Evolutionary conservation across 1,284 basidiomycete genomes (phyloP).

Genomic region (Agaricales sp.): DNA sequence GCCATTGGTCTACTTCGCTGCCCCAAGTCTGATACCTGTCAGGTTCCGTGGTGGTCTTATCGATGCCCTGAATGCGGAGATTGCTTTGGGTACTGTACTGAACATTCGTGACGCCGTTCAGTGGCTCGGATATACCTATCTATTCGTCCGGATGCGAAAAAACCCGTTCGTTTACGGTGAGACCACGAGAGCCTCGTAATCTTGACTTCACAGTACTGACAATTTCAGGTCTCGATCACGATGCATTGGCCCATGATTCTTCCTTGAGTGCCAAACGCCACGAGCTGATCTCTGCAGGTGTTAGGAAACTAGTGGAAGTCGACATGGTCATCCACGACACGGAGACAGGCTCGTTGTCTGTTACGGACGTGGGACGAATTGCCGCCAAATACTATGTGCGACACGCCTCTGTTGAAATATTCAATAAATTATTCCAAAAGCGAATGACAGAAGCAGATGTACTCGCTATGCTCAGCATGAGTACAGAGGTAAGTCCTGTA

Average conservation of each 20-base stretch:
- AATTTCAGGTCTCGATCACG: conserved; percentile 63
- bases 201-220: not conserved
- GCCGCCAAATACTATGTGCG: conserved; percentile 96
- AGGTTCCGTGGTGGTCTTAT: conserved; percentile 85
- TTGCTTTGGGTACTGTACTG: conserved; percentile 89
- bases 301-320: conserved; percentile 60
- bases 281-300: conserved; percentile 65
- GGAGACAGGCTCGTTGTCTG: conserved; percentile 50
- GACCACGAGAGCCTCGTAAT: too few relatives aligned
- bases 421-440: conserved; percentile 75
- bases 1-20: conserved; percentile 17
- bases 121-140: conserved; percentile 97
- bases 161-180: conserved; percentile 88
- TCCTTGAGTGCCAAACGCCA: conserved; percentile 68
- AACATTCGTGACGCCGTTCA: conserved; percentile 82
- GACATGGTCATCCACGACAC: conserved; percentile 82
- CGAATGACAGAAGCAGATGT: conserved; percentile 94
- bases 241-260: conserved; percentile 69
- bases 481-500: conserved; percentile 65
- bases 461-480: conserved; percentile 78
- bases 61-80: conserved; percentile 93
- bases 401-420: conserved; percentile 81
- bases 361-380: conserved; percentile 88
- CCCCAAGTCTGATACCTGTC: conserved; percentile 3
- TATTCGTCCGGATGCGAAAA: conserved; percentile 92